Evolutionary conservation across 2,329 filamentous ascomycete species (phyloP).

Genomic region (Sclerotinia nivalis): DNA sequence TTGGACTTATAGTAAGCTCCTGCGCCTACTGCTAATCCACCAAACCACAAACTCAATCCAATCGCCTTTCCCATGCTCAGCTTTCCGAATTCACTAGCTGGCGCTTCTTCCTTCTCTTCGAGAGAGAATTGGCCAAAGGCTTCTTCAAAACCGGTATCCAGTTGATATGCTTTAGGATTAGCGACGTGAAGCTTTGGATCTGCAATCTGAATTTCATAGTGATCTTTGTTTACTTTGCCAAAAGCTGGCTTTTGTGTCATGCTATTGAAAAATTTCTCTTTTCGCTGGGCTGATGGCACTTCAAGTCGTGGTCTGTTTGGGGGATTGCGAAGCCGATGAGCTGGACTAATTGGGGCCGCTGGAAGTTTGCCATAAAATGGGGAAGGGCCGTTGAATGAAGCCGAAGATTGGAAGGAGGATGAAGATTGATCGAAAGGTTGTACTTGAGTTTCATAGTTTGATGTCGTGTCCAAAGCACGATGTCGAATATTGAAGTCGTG

Average conservation of each 20-base stretch:
- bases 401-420: background rate
- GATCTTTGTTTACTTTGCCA: background rate
- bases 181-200: slow-evolving; percentile 40
- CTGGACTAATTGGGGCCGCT: slow-evolving; percentile 66
- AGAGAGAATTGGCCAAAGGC: slow-evolving; percentile 9
- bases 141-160: slow-evolving; percentile 5
- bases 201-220: slow-evolving; percentile 50
- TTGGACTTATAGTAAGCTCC: slow-evolving; percentile 1
- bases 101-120: background rate
- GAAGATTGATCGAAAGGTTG: slow-evolving; percentile 30
- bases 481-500: slow-evolving; percentile 47
- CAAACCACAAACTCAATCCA: slow-evolving; percentile 4
- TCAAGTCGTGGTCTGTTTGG: slow-evolving; percentile 56
- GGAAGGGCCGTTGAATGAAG: slow-evolving; percentile 24
- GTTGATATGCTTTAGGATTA: slow-evolving; percentile 4
- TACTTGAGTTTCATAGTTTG: slow-evolving; percentile 44
- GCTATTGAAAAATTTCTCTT: slow-evolving; percentile 53
- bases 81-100: background rate
- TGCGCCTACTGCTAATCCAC: slow-evolving; percentile 9
- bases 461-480: slow-evolving; percentile 55
- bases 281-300: slow-evolving; percentile 47
- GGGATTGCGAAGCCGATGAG: slow-evolving; percentile 62
- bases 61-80: slow-evolving; percentile 1
- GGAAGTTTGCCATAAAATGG: slow-evolving; percentile 73
- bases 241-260: slow-evolving; percentile 25